A percentile compares a stretch with the other conserved stretches of the same genome.
phyloP scores from a whole-genome alignment of 805 yeast genomes.

The Brettanomyces bruxellensis region DNA sequence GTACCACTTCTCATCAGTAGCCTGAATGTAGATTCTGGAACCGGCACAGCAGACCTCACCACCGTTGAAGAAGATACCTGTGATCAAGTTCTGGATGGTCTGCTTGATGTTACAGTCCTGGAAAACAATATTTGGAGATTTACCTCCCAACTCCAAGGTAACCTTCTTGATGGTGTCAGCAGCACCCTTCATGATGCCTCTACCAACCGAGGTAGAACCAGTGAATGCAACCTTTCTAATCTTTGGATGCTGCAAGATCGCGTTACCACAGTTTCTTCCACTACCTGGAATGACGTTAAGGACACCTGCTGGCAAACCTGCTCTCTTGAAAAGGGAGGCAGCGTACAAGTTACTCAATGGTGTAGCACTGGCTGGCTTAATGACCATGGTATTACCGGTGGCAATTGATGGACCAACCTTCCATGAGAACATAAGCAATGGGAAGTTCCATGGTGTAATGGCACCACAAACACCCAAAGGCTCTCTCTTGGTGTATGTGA shows the following conservation, averaged over 20 bases:
- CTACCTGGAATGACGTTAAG: constrained; percentile 67
- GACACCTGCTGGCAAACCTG: constrained; percentile 70
- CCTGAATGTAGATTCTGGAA: constrained; percentile 71
- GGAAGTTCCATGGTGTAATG: constrained; percentile 83
- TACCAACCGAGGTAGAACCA: constrained; percentile 74
- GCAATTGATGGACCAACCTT: constrained; percentile 73
- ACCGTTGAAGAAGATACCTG: constrained; percentile 70
- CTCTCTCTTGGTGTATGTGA: constrained; percentile 59
- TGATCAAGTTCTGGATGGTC: constrained; percentile 39
- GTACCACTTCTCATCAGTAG: constrained; percentile 40
- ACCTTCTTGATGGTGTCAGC: constrained; percentile 72
- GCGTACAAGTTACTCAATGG: constrained; percentile 64
- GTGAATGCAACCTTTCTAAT: constrained; percentile 74
- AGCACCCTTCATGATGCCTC: constrained; percentile 58
- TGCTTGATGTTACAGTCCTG: constrained; percentile 55
- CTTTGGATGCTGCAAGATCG: constrained; percentile 58
- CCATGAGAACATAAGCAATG: constrained; percentile 73
- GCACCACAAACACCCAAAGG: constrained; percentile 81
- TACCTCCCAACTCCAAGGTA: constrained; percentile 78
- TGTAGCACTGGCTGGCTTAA: constrained; percentile 72
- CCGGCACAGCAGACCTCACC: constrained; percentile 84
- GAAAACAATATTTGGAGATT: constrained; percentile 69
- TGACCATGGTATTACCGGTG: constrained; percentile 64
- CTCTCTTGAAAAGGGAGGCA: constrained; percentile 52
- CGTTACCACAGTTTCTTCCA: constrained; percentile 66